phyloP scores from a whole-genome alignment of 495 filamentous ascomycete genomes.

The Podospora fimiseda region DNA sequence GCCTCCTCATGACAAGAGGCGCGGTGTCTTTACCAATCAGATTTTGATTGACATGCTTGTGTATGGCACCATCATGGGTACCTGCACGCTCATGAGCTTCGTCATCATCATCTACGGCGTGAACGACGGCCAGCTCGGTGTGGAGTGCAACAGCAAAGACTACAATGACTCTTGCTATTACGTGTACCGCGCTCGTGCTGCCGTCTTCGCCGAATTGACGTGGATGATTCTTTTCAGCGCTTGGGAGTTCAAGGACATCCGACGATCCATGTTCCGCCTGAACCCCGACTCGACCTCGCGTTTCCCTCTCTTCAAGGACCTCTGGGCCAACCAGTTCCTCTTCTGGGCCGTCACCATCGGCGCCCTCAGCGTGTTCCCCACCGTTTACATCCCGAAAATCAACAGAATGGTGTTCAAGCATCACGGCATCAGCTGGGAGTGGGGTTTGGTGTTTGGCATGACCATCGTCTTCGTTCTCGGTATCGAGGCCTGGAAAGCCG shows the following conservation, averaged over 20 bases:
- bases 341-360: constrained; percentile 68
- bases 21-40: constrained; percentile 65
- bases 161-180: constrained; percentile 50
- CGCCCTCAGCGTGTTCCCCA: constrained; percentile 61
- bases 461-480: constrained; percentile 54
- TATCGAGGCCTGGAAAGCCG: constrained; percentile 62
- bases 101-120: constrained; percentile 61
- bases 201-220: constrained; percentile 69
- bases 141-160: constrained; percentile 54
- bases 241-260: constrained; percentile 70
- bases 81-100: constrained; percentile 60
- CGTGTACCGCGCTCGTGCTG: constrained; percentile 70
- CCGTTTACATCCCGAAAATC: constrained; percentile 65
- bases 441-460: constrained; percentile 56
- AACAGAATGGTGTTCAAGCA: constrained; percentile 71
- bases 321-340: constrained; percentile 66
- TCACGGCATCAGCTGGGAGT: constrained; percentile 66
- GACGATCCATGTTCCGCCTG: constrained; percentile 62
- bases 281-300: constrained; percentile 45
- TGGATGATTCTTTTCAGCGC: constrained; percentile 67
- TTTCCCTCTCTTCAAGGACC: constrained; percentile 55
- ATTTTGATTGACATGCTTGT: constrained; percentile 67
- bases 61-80: constrained; percentile 64
- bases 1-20: constrained; percentile 59
- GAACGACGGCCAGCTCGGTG: constrained; percentile 51